Percentiles rank a stretch among this genome's conserved stretches.
Evolutionary conservation across 495 filamentous ascomycete species (phyloP).

Genomic region (Penicillium paxilli): DNA sequence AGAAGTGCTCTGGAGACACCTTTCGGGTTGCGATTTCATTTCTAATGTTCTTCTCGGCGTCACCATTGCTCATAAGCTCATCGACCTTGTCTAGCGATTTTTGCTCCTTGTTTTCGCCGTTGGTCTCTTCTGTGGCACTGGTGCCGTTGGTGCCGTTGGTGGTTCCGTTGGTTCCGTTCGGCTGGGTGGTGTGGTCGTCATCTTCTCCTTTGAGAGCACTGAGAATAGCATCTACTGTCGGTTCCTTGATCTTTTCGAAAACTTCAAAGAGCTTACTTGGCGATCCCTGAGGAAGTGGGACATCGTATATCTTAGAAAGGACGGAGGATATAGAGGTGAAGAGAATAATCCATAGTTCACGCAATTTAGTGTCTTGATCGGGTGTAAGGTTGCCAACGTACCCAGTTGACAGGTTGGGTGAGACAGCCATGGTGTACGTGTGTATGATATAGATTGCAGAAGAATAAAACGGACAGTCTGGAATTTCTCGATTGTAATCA

Average conservation of each 20-base stretch:
- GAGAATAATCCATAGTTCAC: conserved; percentile 21
- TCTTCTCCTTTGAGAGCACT: conserved; percentile 14
- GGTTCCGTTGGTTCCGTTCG: neutral
- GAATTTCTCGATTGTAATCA: neutral
- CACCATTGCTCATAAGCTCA: conserved; percentile 13
- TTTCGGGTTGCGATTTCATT: conserved; percentile 17
- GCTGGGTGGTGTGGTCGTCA: neutral
- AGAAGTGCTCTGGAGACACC: conserved; percentile 14
- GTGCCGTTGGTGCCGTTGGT: neutral
- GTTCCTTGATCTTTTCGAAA: conserved; percentile 18
- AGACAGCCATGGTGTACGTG: conserved; percentile 10
- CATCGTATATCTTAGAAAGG: conserved; percentile 16
- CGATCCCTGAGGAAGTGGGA: conserved; percentile 12
- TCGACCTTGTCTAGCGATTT: conserved; percentile 21
- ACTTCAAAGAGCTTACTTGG: conserved; percentile 17
- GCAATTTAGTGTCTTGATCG: conserved; percentile 16
- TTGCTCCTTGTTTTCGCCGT: conserved; percentile 6
- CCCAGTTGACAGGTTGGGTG: conserved; percentile 4
- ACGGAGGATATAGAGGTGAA: conserved; percentile 16
- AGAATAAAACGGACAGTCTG: neutral
- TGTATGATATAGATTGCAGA: neutral
- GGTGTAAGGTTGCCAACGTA: conserved; percentile 19
- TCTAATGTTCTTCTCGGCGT: conserved; percentile 10
- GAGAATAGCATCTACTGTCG: conserved; percentile 19
- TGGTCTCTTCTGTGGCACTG: neutral